Conservation (phyloP, 1,284 basidiomycete genomes). For the Peniophora sp. region DNA sequence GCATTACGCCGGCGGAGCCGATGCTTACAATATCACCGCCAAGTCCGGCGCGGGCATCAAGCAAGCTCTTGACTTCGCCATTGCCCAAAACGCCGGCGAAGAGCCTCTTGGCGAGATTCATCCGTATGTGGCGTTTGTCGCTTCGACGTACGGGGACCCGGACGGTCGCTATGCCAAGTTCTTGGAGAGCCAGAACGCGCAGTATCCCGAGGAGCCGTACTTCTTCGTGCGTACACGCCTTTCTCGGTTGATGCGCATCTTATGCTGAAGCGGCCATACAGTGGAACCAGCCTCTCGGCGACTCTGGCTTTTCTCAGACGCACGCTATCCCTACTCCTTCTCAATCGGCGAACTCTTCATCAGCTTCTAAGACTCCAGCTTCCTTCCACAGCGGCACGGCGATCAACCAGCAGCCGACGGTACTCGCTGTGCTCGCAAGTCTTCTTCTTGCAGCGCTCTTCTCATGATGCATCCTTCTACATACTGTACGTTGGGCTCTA, state of each 20-base stretch:
- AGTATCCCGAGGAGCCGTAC: slow-evolving; percentile 36
- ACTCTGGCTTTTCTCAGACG: background rate
- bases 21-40: slow-evolving; percentile 42
- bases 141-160: slow-evolving; percentile 46
- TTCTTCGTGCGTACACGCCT: slow-evolving; percentile 24
- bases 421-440: too few relatives aligned
- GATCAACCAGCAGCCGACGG: too few relatives aligned
- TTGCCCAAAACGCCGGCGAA: slow-evolving; percentile 30
- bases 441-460: too few relatives aligned
- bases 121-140: slow-evolving; percentile 43
- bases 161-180: slow-evolving; percentile 39
- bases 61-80: slow-evolving; percentile 47
- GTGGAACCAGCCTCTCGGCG: background rate
- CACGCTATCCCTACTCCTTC: background rate
- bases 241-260: background rate
- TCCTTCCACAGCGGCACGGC: too few relatives aligned
- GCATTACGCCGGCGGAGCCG: slow-evolving; percentile 30
- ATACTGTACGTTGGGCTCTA: too few relatives aligned
- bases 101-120: slow-evolving; percentile 36
- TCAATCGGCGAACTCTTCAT: background rate
- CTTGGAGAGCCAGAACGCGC: slow-evolving; percentile 25
- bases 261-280: background rate
- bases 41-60: slow-evolving; percentile 43
- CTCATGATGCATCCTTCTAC: too few relatives aligned
- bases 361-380: background rate